Base-by-base conservation (phyloP, 176 grass and related monocot species). In the Typha latifolia region DNA sequence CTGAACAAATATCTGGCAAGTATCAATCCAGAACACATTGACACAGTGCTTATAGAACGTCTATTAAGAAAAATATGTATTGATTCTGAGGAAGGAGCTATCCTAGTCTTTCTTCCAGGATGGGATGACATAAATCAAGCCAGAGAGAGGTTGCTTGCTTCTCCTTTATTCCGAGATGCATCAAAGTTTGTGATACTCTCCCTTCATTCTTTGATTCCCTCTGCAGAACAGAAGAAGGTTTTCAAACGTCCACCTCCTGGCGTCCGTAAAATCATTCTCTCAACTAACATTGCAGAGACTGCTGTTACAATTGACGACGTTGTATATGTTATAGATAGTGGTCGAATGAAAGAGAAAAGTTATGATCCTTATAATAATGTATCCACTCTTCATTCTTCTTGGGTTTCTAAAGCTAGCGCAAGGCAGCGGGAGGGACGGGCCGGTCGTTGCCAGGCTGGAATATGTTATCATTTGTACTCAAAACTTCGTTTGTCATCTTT, bases 281-380 rank as follows among this genome's bases (percentile, higher is more conserved):
- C 93, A 67, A 97, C 88, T 11, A 97, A 97, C 77, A 97, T 97
- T 67, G 85, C 93, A 43, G 93, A 97, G 85, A 97, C 88, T 63
- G 83, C 93, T 66, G 83, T 97, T 48, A 97, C 93, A 59, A 97
- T 97, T 80, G 88, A 97, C 84, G 93, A 97, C 78, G 72, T 97
- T 61, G 88, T 97, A 56, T 97, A 84, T 76, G 89, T 97, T 23
- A 90, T 97, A 78, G 88, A 92, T 69, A 91, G 72, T 86, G 93
- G 93, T 24, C 80, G 88, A 68, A 97, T 97, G 93, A 97, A 97
- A 81, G 93, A 92, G 73, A 97, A 90, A 84, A 97, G 83, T 74
- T 97, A 97, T 80, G 93, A 97, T 89, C 93, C 93, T 26, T 92
- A 97, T 69, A 97, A 84, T 79, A 90, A 84, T 65, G 93, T 97